Conservation (phyloP, 768 basidiomycete species). For the Mycena maculata region DNA sequence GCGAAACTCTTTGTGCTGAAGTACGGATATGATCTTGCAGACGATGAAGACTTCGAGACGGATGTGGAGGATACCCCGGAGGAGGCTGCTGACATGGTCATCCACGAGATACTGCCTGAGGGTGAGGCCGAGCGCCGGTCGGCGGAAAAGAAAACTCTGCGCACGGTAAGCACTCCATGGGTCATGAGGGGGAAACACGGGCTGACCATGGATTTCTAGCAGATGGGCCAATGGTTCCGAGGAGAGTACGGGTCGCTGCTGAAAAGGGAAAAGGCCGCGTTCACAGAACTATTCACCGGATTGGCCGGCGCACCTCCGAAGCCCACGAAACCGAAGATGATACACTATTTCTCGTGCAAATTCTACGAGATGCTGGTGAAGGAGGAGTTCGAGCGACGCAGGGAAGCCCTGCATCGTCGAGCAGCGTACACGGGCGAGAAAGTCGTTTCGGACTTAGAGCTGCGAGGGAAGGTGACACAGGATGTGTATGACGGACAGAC, state of each 20-base stretch:
- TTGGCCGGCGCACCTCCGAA: slow-evolving; percentile 5
- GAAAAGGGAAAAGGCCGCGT: background rate
- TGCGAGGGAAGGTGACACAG: background rate
- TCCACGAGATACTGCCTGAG: background rate
- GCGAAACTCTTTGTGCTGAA: background rate
- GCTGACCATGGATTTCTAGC: background rate
- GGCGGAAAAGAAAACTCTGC: background rate
- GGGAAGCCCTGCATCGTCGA: background rate
- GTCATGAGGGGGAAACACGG: background rate
- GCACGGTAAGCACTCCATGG: background rate
- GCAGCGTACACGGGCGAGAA: background rate
- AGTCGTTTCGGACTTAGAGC: background rate
- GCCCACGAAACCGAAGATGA: background rate
- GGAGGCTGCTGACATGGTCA: background rate
- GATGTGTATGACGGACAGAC: slow-evolving; percentile 1
- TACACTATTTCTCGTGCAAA: background rate
- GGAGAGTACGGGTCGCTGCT: background rate
- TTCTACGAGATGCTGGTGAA: background rate
- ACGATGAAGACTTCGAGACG: background rate
- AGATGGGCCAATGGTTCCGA: slow-evolving; percentile 3
- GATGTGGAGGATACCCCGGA: background rate
- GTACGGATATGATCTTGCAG: background rate
- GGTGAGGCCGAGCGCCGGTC: background rate
- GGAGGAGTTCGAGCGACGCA: background rate
- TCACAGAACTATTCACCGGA: background rate